Percentiles rank a stretch among this genome's conserved stretches.
Evolutionary conservation across 2,329 filamentous ascomycete genomes (phyloP).

Genomic region (Fusarium robinianum): DNA sequence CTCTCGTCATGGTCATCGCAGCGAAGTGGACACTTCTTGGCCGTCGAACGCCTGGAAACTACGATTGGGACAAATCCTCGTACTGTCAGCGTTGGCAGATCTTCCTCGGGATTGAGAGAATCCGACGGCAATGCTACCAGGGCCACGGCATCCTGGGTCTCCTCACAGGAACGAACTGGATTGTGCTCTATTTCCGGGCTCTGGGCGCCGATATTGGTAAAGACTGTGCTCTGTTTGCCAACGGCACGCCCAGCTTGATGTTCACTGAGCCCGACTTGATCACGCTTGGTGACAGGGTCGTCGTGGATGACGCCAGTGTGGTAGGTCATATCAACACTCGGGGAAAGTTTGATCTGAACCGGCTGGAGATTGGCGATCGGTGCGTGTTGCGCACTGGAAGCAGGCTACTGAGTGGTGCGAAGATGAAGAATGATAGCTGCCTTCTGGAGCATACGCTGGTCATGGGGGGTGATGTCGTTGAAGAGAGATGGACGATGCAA

Average conservation of each 20-base stretch:
- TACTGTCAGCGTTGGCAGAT: conserved; percentile 65
- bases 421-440: conserved; percentile 57
- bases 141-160: conserved; percentile 56
- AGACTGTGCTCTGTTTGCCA: conserved; percentile 60
- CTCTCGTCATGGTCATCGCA: conserved; percentile 49
- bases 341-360: conserved; percentile 60
- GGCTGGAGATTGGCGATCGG: conserved; percentile 53
- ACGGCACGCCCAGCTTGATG: conserved; percentile 55
- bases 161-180: conserved; percentile 57
- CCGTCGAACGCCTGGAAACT: conserved; percentile 54
- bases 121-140: conserved; percentile 55
- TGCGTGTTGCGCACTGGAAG: conserved; percentile 58
- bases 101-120: conserved; percentile 55
- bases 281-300: conserved; percentile 56
- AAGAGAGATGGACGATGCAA: conserved; percentile 55
- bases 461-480: conserved; percentile 60
- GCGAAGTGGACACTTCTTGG: conserved; percentile 59
- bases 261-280: conserved; percentile 63
- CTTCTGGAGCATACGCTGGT: conserved; percentile 62
- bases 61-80: conserved; percentile 60
- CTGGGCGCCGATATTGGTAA: conserved; percentile 58
- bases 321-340: conserved; percentile 62
- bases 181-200: conserved; percentile 57
- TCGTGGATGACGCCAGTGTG: conserved; percentile 59
- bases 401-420: conserved; percentile 56